A percentile compares a stretch with the other conserved stretches of the same genome.
phyloP scores from a whole-genome alignment of 441 rosid genomes.

The Gossypium schwendimanii region DNA sequence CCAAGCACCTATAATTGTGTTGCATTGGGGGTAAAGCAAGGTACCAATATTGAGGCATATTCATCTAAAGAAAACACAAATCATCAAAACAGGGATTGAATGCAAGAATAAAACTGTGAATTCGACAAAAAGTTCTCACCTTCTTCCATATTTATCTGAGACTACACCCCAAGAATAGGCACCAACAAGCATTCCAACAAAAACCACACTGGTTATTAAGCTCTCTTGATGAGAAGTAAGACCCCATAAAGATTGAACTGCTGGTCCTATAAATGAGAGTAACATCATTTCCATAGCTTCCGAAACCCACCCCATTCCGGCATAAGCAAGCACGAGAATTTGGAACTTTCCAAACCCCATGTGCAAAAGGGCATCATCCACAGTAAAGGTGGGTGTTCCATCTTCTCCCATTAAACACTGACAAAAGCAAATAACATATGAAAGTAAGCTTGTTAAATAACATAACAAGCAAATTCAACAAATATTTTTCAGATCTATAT shows the following conservation, averaged over 20 bases:
- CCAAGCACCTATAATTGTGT: neutral
- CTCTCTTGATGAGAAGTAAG: slow-evolving; percentile 75
- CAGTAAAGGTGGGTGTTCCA: slow-evolving; percentile 42
- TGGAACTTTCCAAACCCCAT: slow-evolving; percentile 92
- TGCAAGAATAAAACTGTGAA: neutral
- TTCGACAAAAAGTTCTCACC: slow-evolving; percentile 29
- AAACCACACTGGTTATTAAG: slow-evolving; percentile 69
- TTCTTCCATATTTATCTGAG: slow-evolving; percentile 80
- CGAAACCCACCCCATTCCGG: slow-evolving; percentile 90
- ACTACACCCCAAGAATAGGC: slow-evolving; percentile 88
- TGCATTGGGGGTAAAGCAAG: neutral
- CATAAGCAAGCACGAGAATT: slow-evolving; percentile 62
- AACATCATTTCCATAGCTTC: slow-evolving; percentile 99
- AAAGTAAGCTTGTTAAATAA: neutral
- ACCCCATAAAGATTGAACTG: slow-evolving; percentile 66
- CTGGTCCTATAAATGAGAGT: slow-evolving; percentile 83
- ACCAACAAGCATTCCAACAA: slow-evolving; percentile 87
- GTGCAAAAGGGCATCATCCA: slow-evolving; percentile 74
- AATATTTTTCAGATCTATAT: neutral
- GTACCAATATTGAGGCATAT: neutral
- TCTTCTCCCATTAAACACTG: slow-evolving; percentile 43
- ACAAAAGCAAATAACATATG: neutral
- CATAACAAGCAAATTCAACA: neutral
- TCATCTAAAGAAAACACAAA: neutral
- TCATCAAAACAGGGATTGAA: neutral